Percentiles rank a stretch among this genome's conserved stretches.
These are phyloP conservation scores for Urostyla sp. DNA, from an alignment of 73 alveolate species.

Conservation along the genomic window DNA sequence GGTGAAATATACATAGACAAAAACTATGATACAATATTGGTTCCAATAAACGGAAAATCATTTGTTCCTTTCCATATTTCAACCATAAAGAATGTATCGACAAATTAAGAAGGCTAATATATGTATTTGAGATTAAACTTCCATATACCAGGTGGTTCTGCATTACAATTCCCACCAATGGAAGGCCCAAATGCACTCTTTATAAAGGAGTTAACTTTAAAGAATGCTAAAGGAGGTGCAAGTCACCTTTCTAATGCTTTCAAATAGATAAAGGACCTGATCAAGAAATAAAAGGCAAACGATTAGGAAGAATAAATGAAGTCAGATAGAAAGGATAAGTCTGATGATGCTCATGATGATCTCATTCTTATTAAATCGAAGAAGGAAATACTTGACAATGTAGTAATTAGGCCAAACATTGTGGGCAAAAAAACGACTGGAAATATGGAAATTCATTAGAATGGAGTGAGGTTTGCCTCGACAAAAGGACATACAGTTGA, in stretches of 20 bases:
- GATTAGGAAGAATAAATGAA: conserved; percentile 87
- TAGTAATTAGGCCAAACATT: conserved; percentile 88
- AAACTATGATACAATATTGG: conserved; percentile 78
- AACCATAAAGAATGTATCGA: conserved; percentile 89
- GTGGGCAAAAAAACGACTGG: conserved; percentile 91
- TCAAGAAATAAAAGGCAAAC: conserved; percentile 83
- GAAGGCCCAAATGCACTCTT: conserved; percentile 84
- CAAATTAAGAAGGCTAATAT: conserved; percentile 85
- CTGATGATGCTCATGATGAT: conserved; percentile 75
- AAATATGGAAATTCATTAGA: conserved; percentile 88
- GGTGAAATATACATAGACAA: conserved; percentile 84
- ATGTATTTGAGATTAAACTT: conserved; percentile 87
- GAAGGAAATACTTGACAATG: conserved; percentile 79
- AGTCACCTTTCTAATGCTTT: conserved; percentile 60
- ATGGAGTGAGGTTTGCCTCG: conserved; percentile 93
- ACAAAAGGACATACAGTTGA: conserved; percentile 88
- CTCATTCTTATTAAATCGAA: conserved; percentile 79
- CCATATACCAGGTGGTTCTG: conserved; percentile 80
- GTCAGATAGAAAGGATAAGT: conserved; percentile 46
- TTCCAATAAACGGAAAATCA: conserved; percentile 84
- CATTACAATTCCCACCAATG: conserved; percentile 81
- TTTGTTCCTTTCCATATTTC: conserved; percentile 94
- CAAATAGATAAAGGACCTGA: conserved; percentile 83
- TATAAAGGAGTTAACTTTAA: conserved; percentile 88
- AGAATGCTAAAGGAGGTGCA: conserved; percentile 67